Conservation (phyloP, 441 rosid species). For the Adansonia rubrostipa region DNA sequence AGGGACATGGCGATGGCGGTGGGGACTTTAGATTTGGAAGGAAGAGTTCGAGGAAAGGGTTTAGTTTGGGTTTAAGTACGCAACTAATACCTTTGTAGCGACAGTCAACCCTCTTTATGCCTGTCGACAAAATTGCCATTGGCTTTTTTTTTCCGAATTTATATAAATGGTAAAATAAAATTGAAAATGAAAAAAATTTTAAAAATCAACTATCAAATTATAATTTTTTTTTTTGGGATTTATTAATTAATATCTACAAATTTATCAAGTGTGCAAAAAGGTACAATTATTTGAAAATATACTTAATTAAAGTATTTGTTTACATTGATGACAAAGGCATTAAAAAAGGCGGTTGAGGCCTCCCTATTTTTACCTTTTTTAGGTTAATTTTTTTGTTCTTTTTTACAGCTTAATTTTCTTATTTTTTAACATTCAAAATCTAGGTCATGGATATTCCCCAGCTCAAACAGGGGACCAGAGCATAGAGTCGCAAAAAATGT, state of each 20-base stretch:
- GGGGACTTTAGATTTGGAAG: neutral
- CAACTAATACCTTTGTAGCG: neutral
- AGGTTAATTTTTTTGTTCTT: neutral
- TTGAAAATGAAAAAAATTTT: too few relatives aligned
- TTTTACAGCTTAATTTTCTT: neutral
- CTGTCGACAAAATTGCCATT: neutral
- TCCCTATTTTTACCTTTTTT: neutral
- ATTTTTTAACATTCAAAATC: neutral
- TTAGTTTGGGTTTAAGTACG: constrained; percentile 13
- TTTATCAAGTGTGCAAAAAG: too few relatives aligned
- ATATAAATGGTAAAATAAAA: too few relatives aligned
- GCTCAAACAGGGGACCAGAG: neutral
- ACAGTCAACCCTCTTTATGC: neutral
- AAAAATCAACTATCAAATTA: too few relatives aligned
- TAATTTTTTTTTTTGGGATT: too few relatives aligned
- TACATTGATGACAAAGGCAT: neutral
- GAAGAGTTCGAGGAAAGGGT: constrained; percentile 14
- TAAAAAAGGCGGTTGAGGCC: neutral
- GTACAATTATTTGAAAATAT: too few relatives aligned
- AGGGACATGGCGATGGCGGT: constrained; percentile 53
- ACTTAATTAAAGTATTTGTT: too few relatives aligned
- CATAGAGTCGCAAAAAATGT: neutral
- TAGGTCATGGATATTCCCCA: neutral
- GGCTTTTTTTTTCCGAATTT: too few relatives aligned
- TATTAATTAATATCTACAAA: too few relatives aligned